These are phyloP conservation scores for Fusarium falciforme DNA, from an alignment of 2,329 filamentous ascomycete genomes.

Conservation along the genomic window DNA sequence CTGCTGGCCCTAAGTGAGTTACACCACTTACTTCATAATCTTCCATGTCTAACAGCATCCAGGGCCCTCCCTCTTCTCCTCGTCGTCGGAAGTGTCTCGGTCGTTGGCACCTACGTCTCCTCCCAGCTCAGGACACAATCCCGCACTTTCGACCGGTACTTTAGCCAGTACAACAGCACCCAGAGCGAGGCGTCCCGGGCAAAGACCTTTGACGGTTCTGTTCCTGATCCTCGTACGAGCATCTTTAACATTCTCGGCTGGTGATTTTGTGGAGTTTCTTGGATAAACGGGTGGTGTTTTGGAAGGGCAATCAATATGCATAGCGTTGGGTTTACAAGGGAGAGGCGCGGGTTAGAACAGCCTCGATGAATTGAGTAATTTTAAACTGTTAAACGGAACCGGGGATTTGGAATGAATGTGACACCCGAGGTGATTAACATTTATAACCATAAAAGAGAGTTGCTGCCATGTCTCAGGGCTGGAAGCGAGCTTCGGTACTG, in stretches of 20 bases:
- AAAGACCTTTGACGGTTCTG: conserved; percentile 36
- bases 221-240: conserved; percentile 41
- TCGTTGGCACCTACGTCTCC: conserved; percentile 30
- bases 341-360: conserved; percentile 13
- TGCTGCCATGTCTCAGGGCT: not conserved
- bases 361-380: conserved; percentile 15
- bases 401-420: not conserved
- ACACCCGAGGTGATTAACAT: not conserved
- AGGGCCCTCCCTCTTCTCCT: conserved; percentile 39
- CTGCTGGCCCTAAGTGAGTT: conserved; percentile 34
- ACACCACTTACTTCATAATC: not conserved
- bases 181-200: conserved; percentile 35
- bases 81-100: conserved; percentile 37
- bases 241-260: conserved; percentile 42
- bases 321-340: not conserved
- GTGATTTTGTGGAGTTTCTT: conserved; percentile 4
- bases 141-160: conserved; percentile 39
- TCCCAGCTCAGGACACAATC: conserved; percentile 35
- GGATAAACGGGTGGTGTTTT: not conserved
- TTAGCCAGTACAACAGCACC: conserved; percentile 40
- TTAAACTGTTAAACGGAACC: not conserved
- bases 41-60: conserved; percentile 5
- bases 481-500: not conserved
- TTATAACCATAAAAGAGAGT: not conserved
- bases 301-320: conserved; percentile 1